Conservation (phyloP, 2,329 filamentous ascomycete species). For the Cladosporium velox region DNA sequence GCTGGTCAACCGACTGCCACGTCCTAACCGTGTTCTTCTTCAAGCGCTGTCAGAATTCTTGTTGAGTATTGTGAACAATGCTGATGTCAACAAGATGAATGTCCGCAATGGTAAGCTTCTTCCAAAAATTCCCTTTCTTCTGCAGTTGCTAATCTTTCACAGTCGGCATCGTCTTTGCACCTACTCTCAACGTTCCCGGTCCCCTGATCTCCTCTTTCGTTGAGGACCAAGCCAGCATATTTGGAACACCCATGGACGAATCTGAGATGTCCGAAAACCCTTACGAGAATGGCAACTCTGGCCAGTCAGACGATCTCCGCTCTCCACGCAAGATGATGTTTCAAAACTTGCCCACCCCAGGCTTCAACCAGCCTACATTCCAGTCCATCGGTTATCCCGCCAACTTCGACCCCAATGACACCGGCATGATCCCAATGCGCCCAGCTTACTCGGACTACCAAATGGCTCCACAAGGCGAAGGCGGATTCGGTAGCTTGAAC, state of each 20-base stretch:
- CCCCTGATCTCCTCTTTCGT: conserved; percentile 93
- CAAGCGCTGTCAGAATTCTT: conserved; percentile 85
- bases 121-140: neutral
- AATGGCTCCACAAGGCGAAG: conserved; percentile 38
- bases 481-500: conserved; percentile 38
- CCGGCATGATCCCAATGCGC: conserved; percentile 37
- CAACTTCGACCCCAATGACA: conserved; percentile 30
- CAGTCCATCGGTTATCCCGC: conserved; percentile 20
- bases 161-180: conserved; percentile 96
- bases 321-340: conserved; percentile 68
- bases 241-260: conserved; percentile 67
- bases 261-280: conserved; percentile 43
- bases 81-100: conserved; percentile 95
- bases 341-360: conserved; percentile 65
- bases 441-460: conserved; percentile 35
- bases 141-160: conserved; percentile 25
- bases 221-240: conserved; percentile 85
- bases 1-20: conserved; percentile 77
- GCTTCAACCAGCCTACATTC: conserved; percentile 58
- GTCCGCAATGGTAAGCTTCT: conserved; percentile 71
- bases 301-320: conserved; percentile 55
- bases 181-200: conserved; percentile 92
- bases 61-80: conserved; percentile 87
- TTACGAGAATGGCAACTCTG: conserved; percentile 23
- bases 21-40: conserved; percentile 77